Conservation (phyloP, 2,329 filamentous ascomycete species). For the Didymella exigua region DNA sequence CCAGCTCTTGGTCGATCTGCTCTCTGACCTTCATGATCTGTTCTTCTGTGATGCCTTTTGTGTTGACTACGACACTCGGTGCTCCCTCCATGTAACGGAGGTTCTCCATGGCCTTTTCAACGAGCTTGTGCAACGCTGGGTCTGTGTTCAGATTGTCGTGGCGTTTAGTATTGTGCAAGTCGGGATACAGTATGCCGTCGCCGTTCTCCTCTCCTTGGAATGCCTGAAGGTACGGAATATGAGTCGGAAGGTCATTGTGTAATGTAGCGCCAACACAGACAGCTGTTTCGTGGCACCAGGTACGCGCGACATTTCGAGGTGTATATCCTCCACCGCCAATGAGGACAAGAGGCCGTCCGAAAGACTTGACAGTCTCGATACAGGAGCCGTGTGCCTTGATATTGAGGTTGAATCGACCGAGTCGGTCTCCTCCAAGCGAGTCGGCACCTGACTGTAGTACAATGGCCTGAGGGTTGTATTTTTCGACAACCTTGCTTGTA, state of each 20-base stretch:
- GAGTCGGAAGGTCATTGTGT: conserved; percentile 72
- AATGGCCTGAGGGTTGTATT: conserved; percentile 87
- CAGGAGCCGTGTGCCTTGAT: conserved; percentile 93
- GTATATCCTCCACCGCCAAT: conserved; percentile 97
- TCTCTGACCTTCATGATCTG: conserved; percentile 60
- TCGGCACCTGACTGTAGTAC: conserved; percentile 96
- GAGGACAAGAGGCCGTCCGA: conserved; percentile 81
- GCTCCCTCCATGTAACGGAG: conserved; percentile 82
- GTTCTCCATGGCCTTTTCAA: conserved; percentile 82
- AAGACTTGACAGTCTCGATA: conserved; percentile 83
- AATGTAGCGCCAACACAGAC: conserved; percentile 81
- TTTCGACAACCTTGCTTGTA: conserved; percentile 76
- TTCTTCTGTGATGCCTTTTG: conserved; percentile 79
- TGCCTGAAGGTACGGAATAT: conserved; percentile 84
- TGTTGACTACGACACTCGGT: conserved; percentile 77
- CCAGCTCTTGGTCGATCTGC: conserved; percentile 70
- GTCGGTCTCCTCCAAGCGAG: conserved; percentile 87
- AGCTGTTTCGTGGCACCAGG: conserved; percentile 95
- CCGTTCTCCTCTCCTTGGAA: conserved; percentile 79
- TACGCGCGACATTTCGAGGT: conserved; percentile 91
- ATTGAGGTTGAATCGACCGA: conserved; percentile 96
- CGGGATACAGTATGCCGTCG: conserved; percentile 75
- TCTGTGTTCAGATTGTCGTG: conserved; percentile 79
- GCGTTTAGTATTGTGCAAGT: conserved; percentile 75
- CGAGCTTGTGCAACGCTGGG: conserved; percentile 75